Conservation (phyloP, 1,139 yeast species). For the Hansenula lynferdii region DNA sequence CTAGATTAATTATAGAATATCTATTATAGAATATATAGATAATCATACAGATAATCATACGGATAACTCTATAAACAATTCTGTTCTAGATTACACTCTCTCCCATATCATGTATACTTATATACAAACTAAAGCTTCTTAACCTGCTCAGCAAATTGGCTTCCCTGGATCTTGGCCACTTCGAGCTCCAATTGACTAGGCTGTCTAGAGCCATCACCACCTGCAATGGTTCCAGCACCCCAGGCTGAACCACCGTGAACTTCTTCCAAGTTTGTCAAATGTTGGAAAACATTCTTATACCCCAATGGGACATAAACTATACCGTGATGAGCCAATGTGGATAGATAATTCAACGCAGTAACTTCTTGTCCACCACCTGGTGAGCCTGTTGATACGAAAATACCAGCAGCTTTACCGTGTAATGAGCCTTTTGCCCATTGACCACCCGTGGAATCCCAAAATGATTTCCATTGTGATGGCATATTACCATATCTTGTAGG, state of each 20-base stretch:
- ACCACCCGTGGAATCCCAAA: slow-evolving; percentile 76
- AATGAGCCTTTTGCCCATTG: slow-evolving; percentile 71
- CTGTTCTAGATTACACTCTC: too few species aligned
- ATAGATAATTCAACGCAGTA: slow-evolving; percentile 56
- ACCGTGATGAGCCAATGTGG: slow-evolving; percentile 71
- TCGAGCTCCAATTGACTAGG: slow-evolving; percentile 59
- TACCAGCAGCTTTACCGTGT: slow-evolving; percentile 66
- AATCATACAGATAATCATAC: too few species aligned
- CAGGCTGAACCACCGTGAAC: slow-evolving; percentile 78
- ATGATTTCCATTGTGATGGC: slow-evolving; percentile 75
- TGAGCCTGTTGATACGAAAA: slow-evolving; percentile 71
- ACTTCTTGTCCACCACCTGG: slow-evolving; percentile 79
- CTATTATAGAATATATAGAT: too few species aligned
- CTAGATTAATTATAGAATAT: too few species aligned
- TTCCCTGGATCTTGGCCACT: slow-evolving; percentile 54
- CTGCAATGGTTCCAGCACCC: slow-evolving; percentile 82
- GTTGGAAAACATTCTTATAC: slow-evolving; percentile 53
- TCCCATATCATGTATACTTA: background rate
- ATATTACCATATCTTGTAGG: slow-evolving; percentile 77
- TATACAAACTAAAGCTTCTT: background rate
- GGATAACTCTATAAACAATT: too few species aligned
- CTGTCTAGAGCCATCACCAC: slow-evolving; percentile 70
- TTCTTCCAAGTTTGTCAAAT: slow-evolving; percentile 53
- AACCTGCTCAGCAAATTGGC: slow-evolving; percentile 30
- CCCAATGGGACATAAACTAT: slow-evolving; percentile 74